Percentiles rank a stretch among this genome's conserved stretches.
These are phyloP conservation scores for Sesbania bispinosa DNA, from an alignment of 306 rosid genomes.

Conservation along the genomic window DNA sequence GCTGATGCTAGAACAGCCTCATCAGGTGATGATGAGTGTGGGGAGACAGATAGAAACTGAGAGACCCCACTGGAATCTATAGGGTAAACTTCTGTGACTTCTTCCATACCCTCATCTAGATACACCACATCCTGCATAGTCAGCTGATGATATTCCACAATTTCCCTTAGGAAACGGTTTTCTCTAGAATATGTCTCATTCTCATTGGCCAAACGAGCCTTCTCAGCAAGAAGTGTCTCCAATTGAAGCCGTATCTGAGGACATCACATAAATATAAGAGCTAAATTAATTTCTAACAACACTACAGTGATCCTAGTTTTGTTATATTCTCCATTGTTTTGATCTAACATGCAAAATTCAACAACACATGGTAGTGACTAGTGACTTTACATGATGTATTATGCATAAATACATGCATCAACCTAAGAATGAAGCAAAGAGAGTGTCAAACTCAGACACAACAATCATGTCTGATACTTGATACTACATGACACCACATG, in stretches of 20 bases:
- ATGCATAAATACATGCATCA: neutral
- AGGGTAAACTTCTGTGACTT: slow-evolving; percentile 82
- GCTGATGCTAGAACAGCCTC: slow-evolving; percentile 22
- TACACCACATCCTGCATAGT: slow-evolving; percentile 95
- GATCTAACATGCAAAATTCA: neutral
- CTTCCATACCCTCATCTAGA: slow-evolving; percentile 83
- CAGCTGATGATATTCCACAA: slow-evolving; percentile 95
- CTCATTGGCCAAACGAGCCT: slow-evolving; percentile 83
- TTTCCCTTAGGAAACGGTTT: slow-evolving; percentile 90
- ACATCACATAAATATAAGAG: slow-evolving; percentile 5
- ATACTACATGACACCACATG: neutral
- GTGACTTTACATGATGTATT: neutral
- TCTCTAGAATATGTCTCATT: slow-evolving; percentile 85
- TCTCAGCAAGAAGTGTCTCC: slow-evolving; percentile 93
- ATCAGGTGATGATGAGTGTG: slow-evolving; percentile 51
- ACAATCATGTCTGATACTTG: neutral
- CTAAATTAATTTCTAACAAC: neutral
- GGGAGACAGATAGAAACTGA: slow-evolving; percentile 39
- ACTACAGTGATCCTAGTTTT: neutral
- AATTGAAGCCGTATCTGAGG: slow-evolving; percentile 82
- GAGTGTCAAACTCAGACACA: neutral
- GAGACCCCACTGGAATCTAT: slow-evolving; percentile 35
- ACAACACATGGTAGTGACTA: slow-evolving; percentile 1
- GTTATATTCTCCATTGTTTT: neutral
- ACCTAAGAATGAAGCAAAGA: neutral